Percentiles rank a stretch among this genome's conserved stretches.
phyloP scores from a whole-genome alignment of 2,329 filamentous ascomycete genomes.

The Chrysoporthe austroafricana region DNA sequence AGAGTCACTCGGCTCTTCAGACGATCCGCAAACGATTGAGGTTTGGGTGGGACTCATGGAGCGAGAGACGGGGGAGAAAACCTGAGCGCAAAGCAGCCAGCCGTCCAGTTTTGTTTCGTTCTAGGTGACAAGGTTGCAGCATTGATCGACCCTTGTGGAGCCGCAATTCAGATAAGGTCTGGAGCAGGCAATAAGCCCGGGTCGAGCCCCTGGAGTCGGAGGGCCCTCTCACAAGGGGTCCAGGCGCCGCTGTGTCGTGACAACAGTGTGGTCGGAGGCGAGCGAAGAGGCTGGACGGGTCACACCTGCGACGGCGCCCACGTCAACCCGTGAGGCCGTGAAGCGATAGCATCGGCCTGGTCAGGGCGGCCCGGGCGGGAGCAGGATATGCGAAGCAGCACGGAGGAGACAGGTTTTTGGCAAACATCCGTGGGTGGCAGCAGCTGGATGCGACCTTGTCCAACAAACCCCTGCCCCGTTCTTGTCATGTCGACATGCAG shows the following conservation, averaged over 20 bases:
- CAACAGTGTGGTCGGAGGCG: background rate
- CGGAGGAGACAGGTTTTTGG: conserved; percentile 1
- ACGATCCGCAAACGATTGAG: background rate
- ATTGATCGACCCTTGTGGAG: conserved; percentile 25
- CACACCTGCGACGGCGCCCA: background rate
- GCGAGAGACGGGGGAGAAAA: conserved; percentile 8
- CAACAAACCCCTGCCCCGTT: conserved; percentile 2
- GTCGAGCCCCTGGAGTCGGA: conserved; percentile 2
- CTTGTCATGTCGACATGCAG: conserved; percentile 17
- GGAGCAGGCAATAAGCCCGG: conserved; percentile 25
- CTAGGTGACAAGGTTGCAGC: conserved; percentile 14
- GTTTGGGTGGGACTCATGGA: conserved; percentile 11
- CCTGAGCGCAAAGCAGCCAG: conserved; percentile 7
- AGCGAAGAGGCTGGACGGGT: background rate
- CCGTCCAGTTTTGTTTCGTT: conserved; percentile 17
- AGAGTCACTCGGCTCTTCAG: conserved; percentile 25
- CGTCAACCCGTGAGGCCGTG: background rate
- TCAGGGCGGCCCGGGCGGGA: background rate
- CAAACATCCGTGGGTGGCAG: conserved; percentile 22
- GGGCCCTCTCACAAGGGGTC: background rate
- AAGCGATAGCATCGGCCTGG: background rate
- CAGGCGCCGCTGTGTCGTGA: background rate
- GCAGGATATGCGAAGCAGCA: conserved; percentile 1
- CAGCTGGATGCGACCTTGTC: conserved; percentile 26
- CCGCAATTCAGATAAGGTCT: conserved; percentile 25